Evolutionary conservation across 2,329 filamentous ascomycete species (phyloP), one percentile per base, ranked within the genome.

Genomic region (Aaosphaeria arxii): DNA sequence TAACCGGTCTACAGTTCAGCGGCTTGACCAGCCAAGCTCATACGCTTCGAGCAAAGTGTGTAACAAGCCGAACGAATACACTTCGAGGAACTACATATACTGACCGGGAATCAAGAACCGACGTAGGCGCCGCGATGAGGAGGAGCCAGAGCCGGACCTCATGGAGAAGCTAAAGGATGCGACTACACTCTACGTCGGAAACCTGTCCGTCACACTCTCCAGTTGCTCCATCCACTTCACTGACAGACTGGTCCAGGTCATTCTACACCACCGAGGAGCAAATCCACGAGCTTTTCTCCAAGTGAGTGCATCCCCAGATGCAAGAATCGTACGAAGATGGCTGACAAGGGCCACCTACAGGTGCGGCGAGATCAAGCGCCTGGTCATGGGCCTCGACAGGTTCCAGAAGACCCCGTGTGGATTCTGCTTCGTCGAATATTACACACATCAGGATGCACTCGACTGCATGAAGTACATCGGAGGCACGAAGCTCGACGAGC

Each of bases 351-450:
- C 38, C 7, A 24, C 17, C 3, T 9, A 28, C 50, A 83, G 80
- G 68, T 86, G 91, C 72, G 94, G 94, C 63, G 94, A 97, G 77
- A 95, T 99, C 74, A 99, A 99, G 76, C 89, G 94, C 30, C 83
- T 99, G 42, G 84, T 99, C 56, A 99, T 99, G 94, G 94, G 94
- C 43, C 84, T 99, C 45, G 94, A 99, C 70, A 87, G 94, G 49
- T 96, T 94, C 78, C 88, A 88, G 73, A 99, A 99, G 77, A 99
- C 94, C 1, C 94, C 94, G 1, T 99, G 94, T 73, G 94, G 94
- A 38, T 99, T 99, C 79, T 99, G 94, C 79, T 99, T 99, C 67
- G 94, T 99, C 64, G 94, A 99, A 74, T 99, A 99, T 76, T 97
- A 96, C 77, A 96, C 87, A 30, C 94, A 97, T 71, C 87, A 96